phyloP scores from a whole-genome alignment of 768 basidiomycete genomes.

The Coprinopsis marcescibilis region DNA sequence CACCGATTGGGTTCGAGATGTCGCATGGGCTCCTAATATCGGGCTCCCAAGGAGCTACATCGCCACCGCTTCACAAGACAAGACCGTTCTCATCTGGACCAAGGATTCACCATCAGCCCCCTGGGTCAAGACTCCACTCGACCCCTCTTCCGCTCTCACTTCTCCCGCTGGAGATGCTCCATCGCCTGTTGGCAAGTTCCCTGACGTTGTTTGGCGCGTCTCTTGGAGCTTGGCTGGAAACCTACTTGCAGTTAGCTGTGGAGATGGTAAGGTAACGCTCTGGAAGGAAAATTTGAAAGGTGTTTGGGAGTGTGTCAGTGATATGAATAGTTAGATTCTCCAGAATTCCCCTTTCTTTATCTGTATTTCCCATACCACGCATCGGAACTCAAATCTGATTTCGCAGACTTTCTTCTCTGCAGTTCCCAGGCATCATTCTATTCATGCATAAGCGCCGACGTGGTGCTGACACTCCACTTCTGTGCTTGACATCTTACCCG shows the following conservation, averaged over 20 bases:
- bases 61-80: constrained; percentile 93
- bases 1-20: constrained; percentile 96
- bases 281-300: constrained; percentile 98
- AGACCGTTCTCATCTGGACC: constrained; percentile 88
- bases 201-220: constrained; percentile 98
- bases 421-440: too few species aligned
- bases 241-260: constrained; percentile 92
- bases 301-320: constrained; percentile 95
- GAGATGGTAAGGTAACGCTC: constrained; percentile 94
- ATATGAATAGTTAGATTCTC: constrained; percentile 82
- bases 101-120: constrained; percentile 68
- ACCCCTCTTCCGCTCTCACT: constrained; percentile 54
- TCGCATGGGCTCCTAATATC: constrained; percentile 98
- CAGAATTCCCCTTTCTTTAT: too few species aligned
- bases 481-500: too few species aligned
- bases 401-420: too few species aligned
- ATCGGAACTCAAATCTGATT: too few species aligned
- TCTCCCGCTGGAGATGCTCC: constrained; percentile 39
- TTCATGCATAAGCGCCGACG: too few species aligned
- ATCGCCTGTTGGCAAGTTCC: constrained; percentile 73
- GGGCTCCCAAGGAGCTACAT: constrained; percentile 93
- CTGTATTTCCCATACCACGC: too few species aligned
- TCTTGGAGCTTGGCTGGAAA: constrained; percentile 98
- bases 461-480: too few species aligned
- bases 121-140: constrained; percentile 79